Base-by-base conservation (phyloP, 2,329 filamentous ascomycete genomes). In the Cucurbitaria berberidis region DNA sequence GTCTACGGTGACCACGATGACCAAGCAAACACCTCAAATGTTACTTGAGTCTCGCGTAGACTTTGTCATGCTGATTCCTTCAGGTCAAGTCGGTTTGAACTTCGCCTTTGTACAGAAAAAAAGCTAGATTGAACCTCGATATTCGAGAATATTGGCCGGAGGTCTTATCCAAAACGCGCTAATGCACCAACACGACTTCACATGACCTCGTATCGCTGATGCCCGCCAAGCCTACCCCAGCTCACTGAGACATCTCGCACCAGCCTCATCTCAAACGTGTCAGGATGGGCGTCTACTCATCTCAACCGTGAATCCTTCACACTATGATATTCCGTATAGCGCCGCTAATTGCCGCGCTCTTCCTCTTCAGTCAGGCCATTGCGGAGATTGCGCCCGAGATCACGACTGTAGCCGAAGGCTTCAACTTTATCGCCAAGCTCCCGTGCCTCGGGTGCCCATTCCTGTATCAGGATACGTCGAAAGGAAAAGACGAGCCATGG, bases 371-470 rank as follows among this genome's bases (percentile, higher is more conserved):
- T 9, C 27, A 40, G 11, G 55, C 48, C 10, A 24, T 43, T 15
- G 67, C 63, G 3, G 56, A 63, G 9, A 45, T 62, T 35, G 67
- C 67, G n/a, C 69, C 68, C 2, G 69, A 70, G 19, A 67, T 74
- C 8, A 74, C 66, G 15, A 63, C 61, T 8, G 44, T 72, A 7
- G 58, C 60, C 4, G 68, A 69, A 30, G 71, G 71, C 41, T 72
- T 68, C 57, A 67, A 65, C 50, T 44, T 70, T 48, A 63, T 74
- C 38, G 69, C 66, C 45, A 74, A 72, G 48, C 48, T 74, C 6
- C 69, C 69, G 9, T 74, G 70, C 40, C 26, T 59, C n/a, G 68
- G 59, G 22, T 74, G 71, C 52, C 70, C 71, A 4, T 73, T 68
- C 35, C 42, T 74, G 21, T 67, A 64, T 36, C 68, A 72, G 38